phyloP scores from a whole-genome alignment of 169 alveolate genomes.

The Plasmodium adleri region DNA sequence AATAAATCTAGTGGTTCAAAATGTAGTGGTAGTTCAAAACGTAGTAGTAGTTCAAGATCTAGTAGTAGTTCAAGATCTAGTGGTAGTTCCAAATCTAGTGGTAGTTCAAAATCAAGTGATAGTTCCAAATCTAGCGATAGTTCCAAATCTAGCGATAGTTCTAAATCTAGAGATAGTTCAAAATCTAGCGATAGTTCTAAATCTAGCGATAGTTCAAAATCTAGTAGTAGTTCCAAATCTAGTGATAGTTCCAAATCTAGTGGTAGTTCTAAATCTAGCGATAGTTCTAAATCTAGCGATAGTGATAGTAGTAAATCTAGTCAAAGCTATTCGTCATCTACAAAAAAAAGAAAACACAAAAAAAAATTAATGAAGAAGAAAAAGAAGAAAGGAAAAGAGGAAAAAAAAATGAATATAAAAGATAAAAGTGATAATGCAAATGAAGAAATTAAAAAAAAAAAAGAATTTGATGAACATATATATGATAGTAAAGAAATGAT shows the following conservation, averaged over 20 bases:
- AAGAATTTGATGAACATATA: constrained; percentile 60
- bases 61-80: background rate
- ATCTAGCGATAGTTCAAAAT: constrained; percentile 2
- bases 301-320: constrained; percentile 1
- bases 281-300: constrained; percentile 16
- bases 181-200: background rate
- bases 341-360: background rate
- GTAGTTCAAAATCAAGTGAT: background rate
- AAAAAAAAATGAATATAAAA: background rate
- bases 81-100: too few species aligned
- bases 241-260: constrained; percentile 6
- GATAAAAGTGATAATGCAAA: background rate
- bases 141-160: background rate
- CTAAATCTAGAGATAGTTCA: background rate
- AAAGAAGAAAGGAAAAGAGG: background rate
- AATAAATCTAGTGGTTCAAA: too few species aligned
- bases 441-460: background rate
- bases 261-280: background rate
- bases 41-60: background rate
- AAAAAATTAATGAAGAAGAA: background rate
- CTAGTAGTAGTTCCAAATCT: background rate
- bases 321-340: background rate
- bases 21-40: too few species aligned
- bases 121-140: constrained; percentile 3
- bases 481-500: constrained; percentile 77